Evolutionary conservation across 768 basidiomycete genomes (phyloP), one percentile per base, ranked within the genome.

Genomic region (Lactifluus pinguis): DNA sequence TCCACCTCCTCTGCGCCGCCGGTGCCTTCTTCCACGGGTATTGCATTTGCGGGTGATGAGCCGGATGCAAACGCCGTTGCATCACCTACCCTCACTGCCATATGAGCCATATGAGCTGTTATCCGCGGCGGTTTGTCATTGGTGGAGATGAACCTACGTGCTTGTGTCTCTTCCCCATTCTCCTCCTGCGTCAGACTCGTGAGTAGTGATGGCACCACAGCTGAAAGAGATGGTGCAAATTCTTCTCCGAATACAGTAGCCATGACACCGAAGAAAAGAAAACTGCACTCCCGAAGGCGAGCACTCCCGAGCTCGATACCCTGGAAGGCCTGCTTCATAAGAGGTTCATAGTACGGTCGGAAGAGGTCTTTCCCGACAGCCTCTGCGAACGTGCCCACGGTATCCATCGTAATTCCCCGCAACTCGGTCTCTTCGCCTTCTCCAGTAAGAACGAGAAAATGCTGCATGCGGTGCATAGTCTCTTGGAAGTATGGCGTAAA

Each of bases 211-310:
- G 95, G 93, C 34, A 99, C 83, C 62, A 98, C 92, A 62, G 80
- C 83, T 8, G 85, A 81, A 38, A 98, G 81, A 74, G 93, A 98
- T 2, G 80, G 79, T 2, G 92, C 86, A 68, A 98, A 98, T 68
- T 98, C 94, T 59, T 92, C 92, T 52, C 84, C 90, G 69, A 97
- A 99, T 17, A 99, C 93, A 51, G 89, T 83, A n/a, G 94, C 90
- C 89, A 99, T 95, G 64, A 95, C 93, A 58, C 94, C 92, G 68
- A 98, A 98, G 84, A 98, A 98, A 66, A 99, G 77, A 84, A 97
- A 98, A 69, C 87, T 90, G 74, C 94, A 97, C 72, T 99, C 97
- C 68, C 90, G 81, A 62, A 98, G 78, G 62, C 94, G 81, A 3
- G 92, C 85, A 65, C 87, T 90, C 58, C 90, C 90, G 74, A 92